phyloP scores from a whole-genome alignment of 257 asterid species.

The Solanum gandarillasii region DNA sequence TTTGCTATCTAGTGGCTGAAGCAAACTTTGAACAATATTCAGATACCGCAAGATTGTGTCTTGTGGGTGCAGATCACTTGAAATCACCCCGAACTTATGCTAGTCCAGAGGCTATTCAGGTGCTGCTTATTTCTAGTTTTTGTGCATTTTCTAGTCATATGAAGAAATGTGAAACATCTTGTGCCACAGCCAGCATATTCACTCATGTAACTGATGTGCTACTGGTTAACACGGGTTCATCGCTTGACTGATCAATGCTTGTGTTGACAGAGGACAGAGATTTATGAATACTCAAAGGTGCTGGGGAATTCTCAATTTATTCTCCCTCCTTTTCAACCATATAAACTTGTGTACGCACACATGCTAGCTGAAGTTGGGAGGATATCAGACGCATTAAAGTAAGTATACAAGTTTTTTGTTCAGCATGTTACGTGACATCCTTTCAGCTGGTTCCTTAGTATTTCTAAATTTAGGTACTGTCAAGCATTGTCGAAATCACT shows the following conservation, averaged over 20 bases:
- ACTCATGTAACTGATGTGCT: neutral
- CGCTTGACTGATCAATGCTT: neutral
- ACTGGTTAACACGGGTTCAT: neutral
- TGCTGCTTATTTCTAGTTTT: slow-evolving; percentile 7
- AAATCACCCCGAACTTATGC: slow-evolving; percentile 88
- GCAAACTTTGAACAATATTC: slow-evolving; percentile 81
- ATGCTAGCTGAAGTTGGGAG: slow-evolving; percentile 98
- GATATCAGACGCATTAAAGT: slow-evolving; percentile 83
- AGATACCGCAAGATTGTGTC: slow-evolving; percentile 88
- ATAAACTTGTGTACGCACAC: slow-evolving; percentile 80
- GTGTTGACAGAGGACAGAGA: slow-evolving; percentile 80
- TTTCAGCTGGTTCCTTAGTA: slow-evolving; percentile 5
- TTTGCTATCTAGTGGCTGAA: slow-evolving; percentile 91
- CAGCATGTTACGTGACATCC: neutral
- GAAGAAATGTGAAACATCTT: neutral
- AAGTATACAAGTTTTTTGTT: slow-evolving; percentile 3
- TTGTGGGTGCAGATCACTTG: slow-evolving; percentile 93
- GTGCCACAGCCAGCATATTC: neutral
- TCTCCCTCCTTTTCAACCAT: slow-evolving; percentile 89
- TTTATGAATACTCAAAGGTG: slow-evolving; percentile 83
- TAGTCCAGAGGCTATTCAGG: slow-evolving; percentile 98
- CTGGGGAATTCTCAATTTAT: slow-evolving; percentile 90
- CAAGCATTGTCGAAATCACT: slow-evolving; percentile 78
- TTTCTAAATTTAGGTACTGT: slow-evolving; percentile 55
- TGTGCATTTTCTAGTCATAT: neutral